Base-by-base conservation (phyloP, 768 basidiomycete species). In the Lentinula sp. region DNA sequence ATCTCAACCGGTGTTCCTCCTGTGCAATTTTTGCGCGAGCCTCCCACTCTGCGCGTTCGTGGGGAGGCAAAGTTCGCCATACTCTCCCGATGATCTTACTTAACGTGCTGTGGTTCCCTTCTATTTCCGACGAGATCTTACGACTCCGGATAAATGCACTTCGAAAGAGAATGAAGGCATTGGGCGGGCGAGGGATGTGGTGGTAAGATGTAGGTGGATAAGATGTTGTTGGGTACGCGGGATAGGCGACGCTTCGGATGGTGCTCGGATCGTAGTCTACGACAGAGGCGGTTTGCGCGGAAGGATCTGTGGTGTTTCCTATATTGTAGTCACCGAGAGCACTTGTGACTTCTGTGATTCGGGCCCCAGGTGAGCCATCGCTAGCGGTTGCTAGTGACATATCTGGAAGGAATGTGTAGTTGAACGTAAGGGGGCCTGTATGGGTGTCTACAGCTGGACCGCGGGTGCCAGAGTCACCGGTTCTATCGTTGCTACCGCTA, bases 1-100 rank as follows among this genome's bases (percentile, higher is more conserved):
- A 91, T 60, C 82, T 78, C 53, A 78, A 77, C 57, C 89, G 80
- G 69, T 92, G 90, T 69, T 90, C 89, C 0, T 81, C 84, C 67
- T 87, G 86, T 0, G 90, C 90, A 5, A 81, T 75, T 45, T 82
- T 76, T 4, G 87, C 91, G 71, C 86, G 87, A 37, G 79, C 86
- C 69, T 92, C 91, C 90, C 90, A 93, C 53, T 82, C 76, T 62
- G 86, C 82, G 60, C 86, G 80, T 68, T 93, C 87, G 61, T 82
- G 78, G 15, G 78, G 78, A 8, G 88, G 75, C 16, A 93, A 83
- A 0, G 83, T 80, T 69, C 85, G 87, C 90, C 90, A 93, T 68
- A 80, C 85, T 57, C 13, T 43, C 63, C 66, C 80, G 18, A 77
- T 64, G 55, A 81, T 73, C 42, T 77, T 63, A 52, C 57, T 59